Conservation (phyloP, 257 asterid species). For the Solanum rostratum region DNA sequence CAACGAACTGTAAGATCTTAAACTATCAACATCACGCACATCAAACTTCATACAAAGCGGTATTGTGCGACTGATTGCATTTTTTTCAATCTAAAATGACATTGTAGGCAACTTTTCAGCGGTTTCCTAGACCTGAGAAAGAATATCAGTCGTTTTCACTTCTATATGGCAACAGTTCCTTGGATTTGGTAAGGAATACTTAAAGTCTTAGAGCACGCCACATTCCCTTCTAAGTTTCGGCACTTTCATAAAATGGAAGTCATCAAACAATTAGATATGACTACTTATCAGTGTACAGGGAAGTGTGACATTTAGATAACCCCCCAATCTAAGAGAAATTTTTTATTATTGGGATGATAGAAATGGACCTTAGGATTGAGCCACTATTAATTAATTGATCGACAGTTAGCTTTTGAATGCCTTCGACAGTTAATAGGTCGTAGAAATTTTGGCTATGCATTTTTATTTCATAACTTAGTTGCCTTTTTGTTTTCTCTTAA, state of each 20-base stretch:
- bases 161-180: conserved; percentile 42
- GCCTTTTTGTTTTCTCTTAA: background rate
- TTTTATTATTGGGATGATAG: background rate
- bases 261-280: background rate
- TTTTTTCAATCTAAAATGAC: background rate
- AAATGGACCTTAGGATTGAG: background rate
- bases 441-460: background rate
- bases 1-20: conserved; percentile 64
- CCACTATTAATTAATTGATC: background rate
- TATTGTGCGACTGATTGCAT: background rate
- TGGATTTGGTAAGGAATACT: conserved; percentile 53
- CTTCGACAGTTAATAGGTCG: background rate
- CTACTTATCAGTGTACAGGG: background rate
- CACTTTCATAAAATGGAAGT: background rate
- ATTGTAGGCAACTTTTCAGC: conserved; percentile 47
- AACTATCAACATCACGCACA: background rate
- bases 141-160: conserved; percentile 81
- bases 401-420: background rate
- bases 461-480: background rate
- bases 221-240: background rate
- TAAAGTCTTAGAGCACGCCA: background rate
- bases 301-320: background rate
- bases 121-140: conserved; percentile 70
- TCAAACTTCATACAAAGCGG: background rate
- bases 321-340: background rate